Evolutionary conservation across 345 rosid genomes (phyloP), one percentile per base, ranked within the genome.

Genomic region (Anastatica hierochuntica): DNA sequence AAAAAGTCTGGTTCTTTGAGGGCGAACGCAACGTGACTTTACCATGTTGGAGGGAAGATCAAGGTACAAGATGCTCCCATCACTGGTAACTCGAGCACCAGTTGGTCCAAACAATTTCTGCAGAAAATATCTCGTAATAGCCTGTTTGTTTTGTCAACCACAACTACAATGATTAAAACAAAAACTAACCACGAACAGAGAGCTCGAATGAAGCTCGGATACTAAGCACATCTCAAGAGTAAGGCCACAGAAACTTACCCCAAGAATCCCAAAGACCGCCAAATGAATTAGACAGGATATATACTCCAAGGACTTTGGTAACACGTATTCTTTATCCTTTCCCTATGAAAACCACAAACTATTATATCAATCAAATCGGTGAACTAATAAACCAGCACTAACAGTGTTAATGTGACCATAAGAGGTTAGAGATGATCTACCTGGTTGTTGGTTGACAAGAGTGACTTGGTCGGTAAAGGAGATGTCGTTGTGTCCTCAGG

Each of bases 21-120:
- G 59, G 43, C 35, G 26, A 50, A n/a, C n/a, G n/a, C n/a, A n/a
- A 7, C 10, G 17, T 10, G 44, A 12, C 9, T n/a, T 43, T 45
- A 90, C 98, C 95, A 83, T 82, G 62, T 92, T 88, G 18, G 96
- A 84, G 44, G 96, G 94, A 57, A 88, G 88, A 69, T 88, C 89
- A 43, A 80, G 90, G 71, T 83, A 88, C 44, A 84, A 59, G 55
- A 77, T 67, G 68, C 62, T 68, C 21, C 70, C 52, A 30, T 78
- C 79, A 34, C 79, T 77, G 13, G 88, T 88, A 45, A 81, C 79
- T 36, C 77, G 67, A 44, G 83, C 83, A 68, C 74, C 51, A 16
- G 59, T 69, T 40, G 96, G 95, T 29, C 96, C 88, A 58, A 81
- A 92, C 60, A 92, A 84, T 56, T 72, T 81, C 63, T 83, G 76